A percentile compares a stretch with the other conserved stretches of the same genome.
Conservation (phyloP, 2,329 filamentous ascomycete genomes). For the Penicillium sp. region DNA sequence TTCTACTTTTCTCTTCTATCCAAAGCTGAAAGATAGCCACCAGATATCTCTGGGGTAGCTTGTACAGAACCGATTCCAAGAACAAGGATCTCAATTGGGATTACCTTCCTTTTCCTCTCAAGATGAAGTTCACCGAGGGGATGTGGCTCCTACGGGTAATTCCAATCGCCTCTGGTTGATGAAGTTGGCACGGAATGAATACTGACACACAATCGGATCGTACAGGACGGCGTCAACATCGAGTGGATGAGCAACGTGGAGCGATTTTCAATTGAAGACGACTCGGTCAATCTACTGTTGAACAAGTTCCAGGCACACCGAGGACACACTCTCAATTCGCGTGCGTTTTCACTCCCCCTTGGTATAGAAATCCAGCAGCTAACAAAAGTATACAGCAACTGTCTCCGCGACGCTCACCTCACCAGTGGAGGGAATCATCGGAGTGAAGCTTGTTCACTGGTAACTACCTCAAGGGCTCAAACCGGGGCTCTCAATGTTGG, state of each 20-base stretch:
- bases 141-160: constrained; percentile 41
- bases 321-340: constrained; percentile 43
- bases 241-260: constrained; percentile 48
- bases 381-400: constrained; percentile 27
- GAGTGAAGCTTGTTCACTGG: constrained; percentile 43
- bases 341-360: constrained; percentile 19
- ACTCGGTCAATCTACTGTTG: constrained; percentile 37
- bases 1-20: background rate
- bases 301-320: constrained; percentile 41
- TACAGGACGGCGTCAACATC: constrained; percentile 38
- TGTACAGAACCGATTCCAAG: background rate
- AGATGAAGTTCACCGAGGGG: constrained; percentile 46
- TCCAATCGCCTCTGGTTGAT: background rate
- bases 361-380: background rate
- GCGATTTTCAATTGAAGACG: constrained; percentile 30
- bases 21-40: background rate
- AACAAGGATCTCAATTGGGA: background rate
- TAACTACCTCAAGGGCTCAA: constrained; percentile 11
- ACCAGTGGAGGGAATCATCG: constrained; percentile 41
- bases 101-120: constrained; percentile 10
- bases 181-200: background rate
- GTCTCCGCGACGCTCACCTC: constrained; percentile 37
- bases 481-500: background rate
- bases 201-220: background rate
- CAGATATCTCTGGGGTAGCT: background rate